Evolutionary conservation across 352 stramenopile genomes (phyloP).

Genomic region (Pythium dissotocum): DNA sequence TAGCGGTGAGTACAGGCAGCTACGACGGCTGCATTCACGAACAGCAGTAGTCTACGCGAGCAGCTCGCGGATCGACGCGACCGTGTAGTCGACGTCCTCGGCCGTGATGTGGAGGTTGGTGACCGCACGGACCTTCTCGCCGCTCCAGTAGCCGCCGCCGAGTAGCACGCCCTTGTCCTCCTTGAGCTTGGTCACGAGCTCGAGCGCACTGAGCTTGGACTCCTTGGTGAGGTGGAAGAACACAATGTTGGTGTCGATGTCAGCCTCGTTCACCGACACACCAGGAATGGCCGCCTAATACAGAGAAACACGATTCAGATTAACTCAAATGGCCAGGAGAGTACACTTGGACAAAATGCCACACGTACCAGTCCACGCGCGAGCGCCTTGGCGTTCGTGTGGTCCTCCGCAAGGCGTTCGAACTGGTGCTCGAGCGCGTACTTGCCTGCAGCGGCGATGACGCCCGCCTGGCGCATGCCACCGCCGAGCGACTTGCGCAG

Average conservation of each 20-base stretch:
- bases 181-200: slow-evolving; percentile 59
- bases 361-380: slow-evolving; percentile 47
- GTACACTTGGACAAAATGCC: neutral
- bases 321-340: neutral
- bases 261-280: slow-evolving; percentile 56
- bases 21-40: neutral
- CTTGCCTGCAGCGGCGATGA: slow-evolving; percentile 93
- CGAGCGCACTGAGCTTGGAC: slow-evolving; percentile 56
- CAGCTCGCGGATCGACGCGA: slow-evolving; percentile 57
- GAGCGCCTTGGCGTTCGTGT: slow-evolving; percentile 74
- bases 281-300: slow-evolving; percentile 49
- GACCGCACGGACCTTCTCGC: slow-evolving; percentile 62
- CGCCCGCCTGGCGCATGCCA: slow-evolving; percentile 95
- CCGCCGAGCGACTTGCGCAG: slow-evolving; percentile 96
- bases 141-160: slow-evolving; percentile 60
- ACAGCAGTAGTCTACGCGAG: slow-evolving; percentile 33
- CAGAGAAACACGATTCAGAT: no score
- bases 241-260: slow-evolving; percentile 91
- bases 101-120: slow-evolving; percentile 75
- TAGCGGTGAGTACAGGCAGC: neutral
- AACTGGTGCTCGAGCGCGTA: slow-evolving; percentile 91
- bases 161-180: slow-evolving; percentile 70
- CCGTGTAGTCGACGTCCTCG: slow-evolving; percentile 63
- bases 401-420: slow-evolving; percentile 79
- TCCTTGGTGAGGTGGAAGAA: slow-evolving; percentile 68